These are phyloP conservation scores for Ophiostoma australiae DNA, from an alignment of 2,329 filamentous ascomycete genomes.

Conservation along the genomic window DNA sequence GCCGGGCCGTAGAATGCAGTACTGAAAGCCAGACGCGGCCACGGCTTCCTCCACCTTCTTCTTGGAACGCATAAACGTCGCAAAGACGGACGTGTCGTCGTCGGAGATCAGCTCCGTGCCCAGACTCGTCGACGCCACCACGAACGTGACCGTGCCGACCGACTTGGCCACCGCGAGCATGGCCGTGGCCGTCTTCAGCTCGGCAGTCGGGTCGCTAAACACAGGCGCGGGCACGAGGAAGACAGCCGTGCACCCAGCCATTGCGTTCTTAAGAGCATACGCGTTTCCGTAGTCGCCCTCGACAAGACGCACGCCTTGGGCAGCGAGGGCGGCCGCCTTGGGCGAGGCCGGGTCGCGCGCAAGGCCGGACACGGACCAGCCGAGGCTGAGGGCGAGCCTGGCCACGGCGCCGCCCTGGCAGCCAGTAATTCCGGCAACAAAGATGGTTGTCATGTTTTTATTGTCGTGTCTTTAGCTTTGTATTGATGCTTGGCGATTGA, in stretches of 20 bases:
- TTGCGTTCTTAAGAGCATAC: not conserved
- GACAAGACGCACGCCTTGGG: not conserved
- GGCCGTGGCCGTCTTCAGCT: not conserved
- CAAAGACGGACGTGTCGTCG: not conserved
- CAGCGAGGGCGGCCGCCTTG: not conserved
- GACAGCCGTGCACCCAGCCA: not conserved
- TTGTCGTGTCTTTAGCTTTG: not conserved
- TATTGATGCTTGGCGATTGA: not conserved
- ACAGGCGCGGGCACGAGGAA: not conserved
- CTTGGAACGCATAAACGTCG: not conserved
- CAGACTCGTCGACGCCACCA: not conserved
- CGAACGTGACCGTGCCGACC: not conserved
- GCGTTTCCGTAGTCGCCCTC: not conserved
- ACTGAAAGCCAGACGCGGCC: constrained; percentile 34
- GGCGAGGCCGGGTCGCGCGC: not conserved
- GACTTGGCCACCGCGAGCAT: not conserved
- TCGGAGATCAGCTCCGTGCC: not conserved
- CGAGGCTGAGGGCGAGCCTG: constrained; percentile 31
- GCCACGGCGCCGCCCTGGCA: constrained; percentile 35
- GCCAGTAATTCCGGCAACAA: constrained; percentile 19
- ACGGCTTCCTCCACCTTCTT: not conserved
- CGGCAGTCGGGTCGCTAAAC: not conserved
- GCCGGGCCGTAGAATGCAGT: constrained; percentile 46
- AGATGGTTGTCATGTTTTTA: constrained; percentile 13
- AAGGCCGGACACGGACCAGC: not conserved